Conservation (phyloP, 495 filamentous ascomycete genomes). For the Penicillium pancosmium region DNA sequence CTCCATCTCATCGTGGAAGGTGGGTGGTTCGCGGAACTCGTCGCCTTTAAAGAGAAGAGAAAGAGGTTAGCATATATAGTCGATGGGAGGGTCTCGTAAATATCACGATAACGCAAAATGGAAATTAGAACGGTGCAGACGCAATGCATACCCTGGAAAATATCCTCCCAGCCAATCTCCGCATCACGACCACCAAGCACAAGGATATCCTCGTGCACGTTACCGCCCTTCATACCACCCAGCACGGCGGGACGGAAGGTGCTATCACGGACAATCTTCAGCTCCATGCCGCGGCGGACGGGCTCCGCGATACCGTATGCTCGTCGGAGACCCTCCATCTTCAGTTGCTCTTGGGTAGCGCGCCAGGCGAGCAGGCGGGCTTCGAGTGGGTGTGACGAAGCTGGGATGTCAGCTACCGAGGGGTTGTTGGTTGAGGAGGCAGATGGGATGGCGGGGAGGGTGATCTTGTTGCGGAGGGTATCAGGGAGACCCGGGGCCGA, state of each 20-base stretch:
- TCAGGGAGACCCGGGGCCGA: conserved; percentile 91
- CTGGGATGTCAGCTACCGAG: conserved; percentile 35
- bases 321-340: conserved; percentile 84
- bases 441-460: conserved; percentile 49
- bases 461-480: conserved; percentile 81
- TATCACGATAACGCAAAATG: neutral
- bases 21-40: conserved; percentile 60
- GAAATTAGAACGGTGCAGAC: conserved; percentile 6
- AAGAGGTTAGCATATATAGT: neutral
- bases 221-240: conserved; percentile 41
- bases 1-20: conserved; percentile 94
- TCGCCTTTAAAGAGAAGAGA: conserved; percentile 51
- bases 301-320: conserved; percentile 93
- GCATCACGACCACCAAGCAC: conserved; percentile 67
- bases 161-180: conserved; percentile 86
- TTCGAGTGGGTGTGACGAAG: conserved; percentile 87
- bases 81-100: no score
- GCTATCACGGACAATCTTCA: conserved; percentile 73
- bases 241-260: conserved; percentile 53
- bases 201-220: conserved; percentile 79
- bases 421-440: conserved; percentile 46
- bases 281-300: conserved; percentile 90
- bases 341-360: conserved; percentile 79
- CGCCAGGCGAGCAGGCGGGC: conserved; percentile 82
- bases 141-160: conserved; percentile 60